Conservation (phyloP, 441 rosid genomes). For the Hypseocharis bilobata region DNA sequence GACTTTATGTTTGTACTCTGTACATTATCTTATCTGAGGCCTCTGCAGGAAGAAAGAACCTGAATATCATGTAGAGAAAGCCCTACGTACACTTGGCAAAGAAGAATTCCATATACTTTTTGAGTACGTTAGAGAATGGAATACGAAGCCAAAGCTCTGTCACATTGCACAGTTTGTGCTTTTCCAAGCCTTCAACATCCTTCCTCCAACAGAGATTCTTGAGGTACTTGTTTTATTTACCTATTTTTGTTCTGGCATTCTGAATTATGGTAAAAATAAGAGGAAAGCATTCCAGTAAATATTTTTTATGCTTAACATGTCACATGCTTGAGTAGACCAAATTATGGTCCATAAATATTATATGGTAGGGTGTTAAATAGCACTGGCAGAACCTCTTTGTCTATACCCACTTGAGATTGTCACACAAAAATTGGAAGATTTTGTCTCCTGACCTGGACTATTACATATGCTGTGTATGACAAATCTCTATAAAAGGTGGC, state of each 20-base stretch:
- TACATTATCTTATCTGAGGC: constrained; percentile 4
- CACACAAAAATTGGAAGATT: no score
- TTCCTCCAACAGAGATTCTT: constrained; percentile 65
- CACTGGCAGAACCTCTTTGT: neutral
- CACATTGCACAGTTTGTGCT: constrained; percentile 80
- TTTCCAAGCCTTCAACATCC: constrained; percentile 53
- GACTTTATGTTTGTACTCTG: constrained; percentile 3
- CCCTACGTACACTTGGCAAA: constrained; percentile 52
- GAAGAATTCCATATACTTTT: constrained; percentile 64
- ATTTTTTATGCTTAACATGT: neutral
- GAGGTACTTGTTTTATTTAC: constrained; percentile 43
- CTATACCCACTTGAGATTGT: no score
- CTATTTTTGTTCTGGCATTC: neutral
- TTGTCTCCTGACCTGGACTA: no score
- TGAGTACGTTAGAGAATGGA: constrained; percentile 86
- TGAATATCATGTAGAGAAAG: constrained; percentile 44
- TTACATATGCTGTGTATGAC: no score
- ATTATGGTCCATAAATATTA: neutral
- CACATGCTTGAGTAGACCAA: neutral
- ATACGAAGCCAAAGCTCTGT: constrained; percentile 79
- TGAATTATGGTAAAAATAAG: neutral
- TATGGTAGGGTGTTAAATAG: neutral
- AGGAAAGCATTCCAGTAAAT: neutral
- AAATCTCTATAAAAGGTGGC: no score
- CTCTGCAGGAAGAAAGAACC: constrained; percentile 51